Conservation (phyloP, 331 rosid genomes). For the Pyrus hybrid region DNA sequence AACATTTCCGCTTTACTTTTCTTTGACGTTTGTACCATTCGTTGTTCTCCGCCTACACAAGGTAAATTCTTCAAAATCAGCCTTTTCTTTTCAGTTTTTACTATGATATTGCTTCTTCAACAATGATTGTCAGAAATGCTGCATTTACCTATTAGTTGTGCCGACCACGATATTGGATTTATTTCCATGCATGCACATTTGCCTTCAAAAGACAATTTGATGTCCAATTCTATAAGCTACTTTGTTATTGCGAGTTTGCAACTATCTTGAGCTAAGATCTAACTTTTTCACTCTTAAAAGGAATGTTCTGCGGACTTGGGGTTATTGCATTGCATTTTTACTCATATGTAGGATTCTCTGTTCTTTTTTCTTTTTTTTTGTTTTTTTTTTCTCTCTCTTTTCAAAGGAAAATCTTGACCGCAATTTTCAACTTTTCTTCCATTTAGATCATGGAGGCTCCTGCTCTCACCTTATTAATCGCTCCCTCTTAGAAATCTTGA, state of each 20-base stretch:
- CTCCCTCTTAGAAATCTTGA: too few relatives aligned
- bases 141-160: not conserved
- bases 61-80: slow-evolving; percentile 40
- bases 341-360: not conserved
- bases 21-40: slow-evolving; percentile 90
- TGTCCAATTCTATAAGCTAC: not conserved
- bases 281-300: too few relatives aligned
- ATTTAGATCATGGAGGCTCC: too few relatives aligned
- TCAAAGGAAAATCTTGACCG: too few relatives aligned
- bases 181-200: not conserved
- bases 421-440: too few relatives aligned
- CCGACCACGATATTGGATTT: not conserved
- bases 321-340: too few relatives aligned
- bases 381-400: too few relatives aligned
- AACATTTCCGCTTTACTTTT: slow-evolving; percentile 82
- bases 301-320: not conserved
- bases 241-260: not conserved
- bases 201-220: not conserved
- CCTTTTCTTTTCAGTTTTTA: not conserved
- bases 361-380: too few relatives aligned
- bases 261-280: not conserved
- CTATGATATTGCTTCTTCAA: not conserved
- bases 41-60: slow-evolving; percentile 89
- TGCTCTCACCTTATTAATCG: too few relatives aligned
- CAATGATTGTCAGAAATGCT: not conserved